phyloP scores from a whole-genome alignment of 192 early-diverging fungal genomes.

The Backusella australiensis region DNA sequence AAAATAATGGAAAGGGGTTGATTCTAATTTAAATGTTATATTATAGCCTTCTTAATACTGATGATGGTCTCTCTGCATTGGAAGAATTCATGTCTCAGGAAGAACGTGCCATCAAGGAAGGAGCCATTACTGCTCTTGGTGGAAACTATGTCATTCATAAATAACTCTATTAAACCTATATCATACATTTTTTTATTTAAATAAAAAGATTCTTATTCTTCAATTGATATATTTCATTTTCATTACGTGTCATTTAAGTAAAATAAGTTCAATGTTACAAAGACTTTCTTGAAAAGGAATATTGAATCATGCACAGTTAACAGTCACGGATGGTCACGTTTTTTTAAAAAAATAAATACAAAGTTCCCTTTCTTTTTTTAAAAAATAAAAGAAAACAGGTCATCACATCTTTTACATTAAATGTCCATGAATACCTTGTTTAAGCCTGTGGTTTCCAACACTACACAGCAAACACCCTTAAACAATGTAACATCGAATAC shows the following conservation, averaged over 20 bases:
- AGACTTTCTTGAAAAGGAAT: background rate
- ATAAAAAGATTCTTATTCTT: background rate
- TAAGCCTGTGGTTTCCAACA: background rate
- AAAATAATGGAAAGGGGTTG: background rate
- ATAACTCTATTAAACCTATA: background rate
- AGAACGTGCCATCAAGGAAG: background rate
- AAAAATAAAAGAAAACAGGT: background rate
- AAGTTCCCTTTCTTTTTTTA: background rate
- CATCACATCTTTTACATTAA: background rate
- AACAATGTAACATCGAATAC: background rate
- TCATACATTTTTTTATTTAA: background rate
- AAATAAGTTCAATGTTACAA: too few relatives aligned
- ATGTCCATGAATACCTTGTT: background rate
- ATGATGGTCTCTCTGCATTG: background rate
- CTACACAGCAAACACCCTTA: background rate
- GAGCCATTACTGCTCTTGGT: background rate
- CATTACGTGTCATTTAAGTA: too few relatives aligned
- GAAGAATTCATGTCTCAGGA: conserved; percentile 1
- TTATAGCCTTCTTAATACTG: background rate
- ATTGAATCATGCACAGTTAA: background rate
- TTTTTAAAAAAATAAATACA: background rate
- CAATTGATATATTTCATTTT: too few relatives aligned
- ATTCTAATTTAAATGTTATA: background rate
- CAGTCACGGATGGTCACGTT: background rate
- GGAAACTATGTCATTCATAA: background rate